A percentile compares a stretch with the other conserved stretches of the same genome.
phyloP scores from a whole-genome alignment of 768 basidiomycete genomes.

The Xerocomellus chrysenteron region DNA sequence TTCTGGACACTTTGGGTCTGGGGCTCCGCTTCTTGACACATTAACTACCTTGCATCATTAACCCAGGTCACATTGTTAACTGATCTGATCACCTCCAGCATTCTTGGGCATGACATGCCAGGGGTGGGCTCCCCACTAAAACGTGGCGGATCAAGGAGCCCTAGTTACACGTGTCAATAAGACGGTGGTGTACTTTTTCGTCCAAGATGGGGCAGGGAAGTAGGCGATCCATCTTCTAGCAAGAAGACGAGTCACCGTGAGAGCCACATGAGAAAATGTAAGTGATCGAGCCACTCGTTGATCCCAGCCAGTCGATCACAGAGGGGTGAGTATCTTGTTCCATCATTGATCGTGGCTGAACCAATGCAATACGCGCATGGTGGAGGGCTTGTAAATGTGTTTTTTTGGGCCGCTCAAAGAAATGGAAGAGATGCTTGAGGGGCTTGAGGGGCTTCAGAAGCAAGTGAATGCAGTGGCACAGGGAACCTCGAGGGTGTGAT shows the following conservation, averaged over 20 bases:
- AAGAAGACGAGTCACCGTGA: background rate
- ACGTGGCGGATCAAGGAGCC: background rate
- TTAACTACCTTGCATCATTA: too few relatives aligned
- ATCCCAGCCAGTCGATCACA: background rate
- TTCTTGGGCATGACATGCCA: background rate
- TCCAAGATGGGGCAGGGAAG: background rate
- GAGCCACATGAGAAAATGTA: background rate
- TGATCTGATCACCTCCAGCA: background rate
- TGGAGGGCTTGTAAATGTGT: background rate
- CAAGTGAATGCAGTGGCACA: background rate
- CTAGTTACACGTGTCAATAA: background rate
- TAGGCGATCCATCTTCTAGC: background rate
- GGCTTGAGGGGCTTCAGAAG: background rate
- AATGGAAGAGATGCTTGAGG: conserved; percentile 1
- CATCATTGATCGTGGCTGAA: conserved; percentile 7
- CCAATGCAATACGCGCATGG: background rate
- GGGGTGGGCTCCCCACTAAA: background rate
- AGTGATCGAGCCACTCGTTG: background rate
- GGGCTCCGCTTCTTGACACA: background rate
- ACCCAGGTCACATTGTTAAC: background rate
- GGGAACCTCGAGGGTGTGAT: background rate
- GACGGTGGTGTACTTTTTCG: too few relatives aligned
- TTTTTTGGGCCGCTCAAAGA: background rate
- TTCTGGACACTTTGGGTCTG: background rate
- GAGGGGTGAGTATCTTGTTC: background rate